Percentiles rank a stretch among this genome's conserved stretches.
phyloP scores from a whole-genome alignment of 2,329 filamentous ascomycete species.

The Bertia moriformis region DNA sequence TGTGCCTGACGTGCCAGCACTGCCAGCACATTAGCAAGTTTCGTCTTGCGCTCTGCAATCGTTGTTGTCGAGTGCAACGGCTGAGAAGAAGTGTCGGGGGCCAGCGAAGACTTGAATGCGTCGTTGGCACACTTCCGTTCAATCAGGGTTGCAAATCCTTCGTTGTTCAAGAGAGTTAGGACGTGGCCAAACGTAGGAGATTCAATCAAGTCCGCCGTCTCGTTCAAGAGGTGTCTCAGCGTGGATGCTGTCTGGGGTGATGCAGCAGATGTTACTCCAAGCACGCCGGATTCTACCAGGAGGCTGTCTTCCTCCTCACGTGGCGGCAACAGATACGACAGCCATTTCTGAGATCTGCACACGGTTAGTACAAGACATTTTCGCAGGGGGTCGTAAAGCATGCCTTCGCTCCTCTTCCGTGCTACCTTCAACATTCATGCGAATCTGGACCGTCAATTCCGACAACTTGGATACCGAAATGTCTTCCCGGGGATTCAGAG shows the following conservation, averaged over 20 bases:
- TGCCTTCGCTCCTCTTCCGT: slow-evolving; percentile 22
- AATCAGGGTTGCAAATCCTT: slow-evolving; percentile 71
- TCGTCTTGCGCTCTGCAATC: slow-evolving; percentile 5
- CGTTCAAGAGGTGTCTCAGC: slow-evolving; percentile 75
- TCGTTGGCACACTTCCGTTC: slow-evolving; percentile 68
- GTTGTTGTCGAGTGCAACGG: slow-evolving; percentile 5
- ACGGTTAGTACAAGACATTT: background rate
- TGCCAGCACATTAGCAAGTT: slow-evolving; percentile 75
- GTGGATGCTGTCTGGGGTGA: slow-evolving; percentile 33
- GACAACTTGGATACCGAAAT: slow-evolving; percentile 69
- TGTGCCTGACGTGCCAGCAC: slow-evolving; percentile 85
- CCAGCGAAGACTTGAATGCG: slow-evolving; percentile 52
- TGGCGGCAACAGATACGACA: slow-evolving; percentile 70
- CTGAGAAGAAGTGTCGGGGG: slow-evolving; percentile 10
- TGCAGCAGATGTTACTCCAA: slow-evolving; percentile 27
- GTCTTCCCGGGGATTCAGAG: slow-evolving; percentile 75
- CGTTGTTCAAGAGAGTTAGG: slow-evolving; percentile 71
- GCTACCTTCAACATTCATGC: slow-evolving; percentile 67
- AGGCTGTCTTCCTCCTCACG: slow-evolving; percentile 67
- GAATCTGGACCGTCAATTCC: slow-evolving; percentile 67
- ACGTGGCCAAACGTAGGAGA: slow-evolving; percentile 83
- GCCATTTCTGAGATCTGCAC: slow-evolving; percentile 36
- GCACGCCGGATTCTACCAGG: slow-evolving; percentile 71
- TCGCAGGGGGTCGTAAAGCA: slow-evolving; percentile 30
- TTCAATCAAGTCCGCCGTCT: slow-evolving; percentile 89